A percentile compares a stretch with the other conserved stretches of the same genome.
phyloP scores from a whole-genome alignment of 2,329 filamentous ascomycete species.

The Hypoxylon sp. region DNA sequence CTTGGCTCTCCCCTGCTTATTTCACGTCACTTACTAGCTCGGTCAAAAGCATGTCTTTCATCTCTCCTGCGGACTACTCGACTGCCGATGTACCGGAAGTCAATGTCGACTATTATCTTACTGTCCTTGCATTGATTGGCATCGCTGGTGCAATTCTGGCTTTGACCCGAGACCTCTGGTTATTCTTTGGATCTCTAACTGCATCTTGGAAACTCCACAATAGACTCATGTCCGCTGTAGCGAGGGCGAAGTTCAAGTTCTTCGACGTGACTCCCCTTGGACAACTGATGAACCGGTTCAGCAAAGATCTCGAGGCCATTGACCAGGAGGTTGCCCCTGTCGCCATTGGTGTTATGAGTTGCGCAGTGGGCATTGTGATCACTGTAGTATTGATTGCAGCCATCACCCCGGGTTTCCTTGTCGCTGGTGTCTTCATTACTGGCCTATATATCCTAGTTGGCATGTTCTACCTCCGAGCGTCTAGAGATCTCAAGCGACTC shows the following conservation, averaged over 20 bases:
- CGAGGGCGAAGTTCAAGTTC: constrained; percentile 95
- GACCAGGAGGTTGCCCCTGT: constrained; percentile 97
- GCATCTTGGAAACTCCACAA: constrained; percentile 90
- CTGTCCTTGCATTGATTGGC: constrained; percentile 85
- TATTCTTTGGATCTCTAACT: constrained; percentile 92
- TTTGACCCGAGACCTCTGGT: constrained; percentile 84
- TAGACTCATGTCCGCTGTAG: constrained; percentile 81
- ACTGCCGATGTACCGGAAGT: constrained; percentile 68
- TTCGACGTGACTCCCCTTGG: constrained; percentile 97
- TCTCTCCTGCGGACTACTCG: constrained; percentile 58
- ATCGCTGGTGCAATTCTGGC: constrained; percentile 84
- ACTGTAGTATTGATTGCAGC: constrained; percentile 89
- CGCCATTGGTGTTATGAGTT: constrained; percentile 82
- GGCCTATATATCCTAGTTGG: constrained; percentile 86
- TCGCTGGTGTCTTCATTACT: constrained; percentile 88
- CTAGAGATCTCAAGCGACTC: constrained; percentile 93
- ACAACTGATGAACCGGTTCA: constrained; percentile 98
- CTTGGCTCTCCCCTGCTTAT: constrained; percentile 57
- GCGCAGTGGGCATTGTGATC: constrained; percentile 78
- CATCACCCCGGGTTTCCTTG: constrained; percentile 91
- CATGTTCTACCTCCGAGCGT: constrained; percentile 89
- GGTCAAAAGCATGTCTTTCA: constrained; percentile 52
- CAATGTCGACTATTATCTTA: constrained; percentile 86
- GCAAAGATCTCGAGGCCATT: constrained; percentile 94
- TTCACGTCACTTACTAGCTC: constrained; percentile 60